Evolutionary conservation across 176 grass and related monocot species (phyloP).

Genomic region (Carex cristatella): DNA sequence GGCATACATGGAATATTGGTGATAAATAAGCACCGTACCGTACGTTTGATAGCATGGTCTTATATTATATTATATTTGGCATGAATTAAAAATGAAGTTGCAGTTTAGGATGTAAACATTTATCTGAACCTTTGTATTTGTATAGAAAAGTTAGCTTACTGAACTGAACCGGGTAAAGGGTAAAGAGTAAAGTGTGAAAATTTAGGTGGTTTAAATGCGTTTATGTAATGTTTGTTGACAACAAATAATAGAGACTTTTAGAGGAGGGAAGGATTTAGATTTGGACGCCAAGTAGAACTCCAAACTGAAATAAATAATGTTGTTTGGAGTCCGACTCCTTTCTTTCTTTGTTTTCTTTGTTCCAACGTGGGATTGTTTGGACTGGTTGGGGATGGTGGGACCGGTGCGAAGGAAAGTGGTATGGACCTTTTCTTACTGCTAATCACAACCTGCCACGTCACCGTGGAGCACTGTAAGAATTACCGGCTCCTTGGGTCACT

Average conservation of each 20-base stretch:
- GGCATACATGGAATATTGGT: too few relatives aligned
- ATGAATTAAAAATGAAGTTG: too few relatives aligned
- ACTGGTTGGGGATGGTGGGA: neutral
- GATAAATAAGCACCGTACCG: too few relatives aligned
- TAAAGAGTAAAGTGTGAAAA: too few relatives aligned
- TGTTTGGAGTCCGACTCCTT: neutral
- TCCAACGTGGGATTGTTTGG: constrained; percentile 9
- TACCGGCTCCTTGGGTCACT: neutral
- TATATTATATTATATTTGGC: too few relatives aligned
- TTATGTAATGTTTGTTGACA: neutral
- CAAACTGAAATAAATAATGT: neutral
- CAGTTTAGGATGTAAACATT: too few relatives aligned
- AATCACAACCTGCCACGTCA: constrained; percentile 6
- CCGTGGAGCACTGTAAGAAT: neutral
- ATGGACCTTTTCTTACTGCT: neutral
- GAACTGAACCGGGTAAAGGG: too few relatives aligned
- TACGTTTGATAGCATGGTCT: too few relatives aligned
- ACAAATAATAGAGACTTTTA: neutral
- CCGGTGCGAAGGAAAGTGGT: neutral
- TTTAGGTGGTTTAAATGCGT: neutral
- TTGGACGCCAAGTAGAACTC: constrained; percentile 19
- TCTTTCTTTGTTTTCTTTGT: neutral
- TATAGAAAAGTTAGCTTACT: too few relatives aligned
- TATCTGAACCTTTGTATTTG: too few relatives aligned
- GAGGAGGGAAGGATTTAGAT: neutral